Conservation (phyloP, 2,329 filamentous ascomycete genomes). For the Trichoderma semiorbis region DNA sequence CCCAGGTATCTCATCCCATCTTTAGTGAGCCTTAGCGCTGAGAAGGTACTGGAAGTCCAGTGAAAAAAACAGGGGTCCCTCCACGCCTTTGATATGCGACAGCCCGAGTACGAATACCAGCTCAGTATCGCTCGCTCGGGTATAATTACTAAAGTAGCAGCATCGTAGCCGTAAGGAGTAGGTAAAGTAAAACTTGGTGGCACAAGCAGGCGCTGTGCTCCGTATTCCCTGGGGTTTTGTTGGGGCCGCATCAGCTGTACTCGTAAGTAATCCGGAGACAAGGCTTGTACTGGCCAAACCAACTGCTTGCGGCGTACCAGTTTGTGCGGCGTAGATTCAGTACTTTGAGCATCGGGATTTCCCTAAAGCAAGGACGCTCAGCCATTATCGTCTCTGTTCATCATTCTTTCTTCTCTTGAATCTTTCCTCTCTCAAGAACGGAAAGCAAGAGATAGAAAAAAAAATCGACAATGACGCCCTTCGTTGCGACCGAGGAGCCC, state of each 20-base stretch:
- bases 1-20: background rate
- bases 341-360: constrained; percentile 13
- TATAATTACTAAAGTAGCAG: background rate
- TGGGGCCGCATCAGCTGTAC: background rate
- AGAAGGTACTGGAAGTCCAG: background rate
- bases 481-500: constrained; percentile 12
- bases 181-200: background rate
- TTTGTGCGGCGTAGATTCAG: constrained; percentile 21
- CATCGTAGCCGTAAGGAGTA: background rate
- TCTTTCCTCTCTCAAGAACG: background rate
- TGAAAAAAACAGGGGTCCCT: constrained; percentile 5
- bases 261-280: background rate
- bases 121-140: background rate
- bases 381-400: background rate
- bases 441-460: background rate
- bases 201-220: background rate
- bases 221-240: background rate
- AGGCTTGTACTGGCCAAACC: background rate
- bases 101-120: constrained; percentile 13
- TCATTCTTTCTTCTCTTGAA: background rate
- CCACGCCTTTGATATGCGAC: background rate
- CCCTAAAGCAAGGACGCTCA: background rate
- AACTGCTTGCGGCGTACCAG: constrained; percentile 18
- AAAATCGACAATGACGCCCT: constrained; percentile 12
- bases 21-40: constrained; percentile 12